These are phyloP conservation scores for Aegilops longissima DNA, from an alignment of 176 grass and related monocot genomes.

Conservation along the genomic window DNA sequence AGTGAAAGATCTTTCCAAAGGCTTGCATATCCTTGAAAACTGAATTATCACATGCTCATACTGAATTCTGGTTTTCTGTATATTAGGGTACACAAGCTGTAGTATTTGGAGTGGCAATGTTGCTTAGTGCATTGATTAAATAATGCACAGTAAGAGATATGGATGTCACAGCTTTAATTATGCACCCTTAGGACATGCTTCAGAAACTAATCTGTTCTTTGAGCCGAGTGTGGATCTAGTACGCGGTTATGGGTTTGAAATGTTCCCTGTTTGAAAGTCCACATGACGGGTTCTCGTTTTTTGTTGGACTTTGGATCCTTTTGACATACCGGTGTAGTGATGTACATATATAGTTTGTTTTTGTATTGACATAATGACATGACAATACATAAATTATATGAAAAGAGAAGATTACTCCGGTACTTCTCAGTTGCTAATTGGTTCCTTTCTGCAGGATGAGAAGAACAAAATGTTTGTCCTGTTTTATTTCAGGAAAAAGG, in stretches of 20 bases:
- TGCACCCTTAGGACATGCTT: neutral
- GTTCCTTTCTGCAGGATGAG: conserved; percentile 60
- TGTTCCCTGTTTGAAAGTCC: neutral
- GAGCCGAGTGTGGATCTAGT: neutral
- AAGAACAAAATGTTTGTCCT: conserved; percentile 96
- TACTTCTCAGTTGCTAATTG: conserved; percentile 16
- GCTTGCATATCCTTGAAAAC: neutral
- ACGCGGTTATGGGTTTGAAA: neutral
- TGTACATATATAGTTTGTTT: neutral
- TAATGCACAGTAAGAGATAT: neutral
- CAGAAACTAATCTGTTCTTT: neutral
- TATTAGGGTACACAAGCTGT: conserved; percentile 3
- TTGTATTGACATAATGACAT: neutral
- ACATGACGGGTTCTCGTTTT: neutral
- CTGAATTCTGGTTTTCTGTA: neutral
- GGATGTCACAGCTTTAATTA: neutral
- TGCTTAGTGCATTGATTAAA: conserved; percentile 5
- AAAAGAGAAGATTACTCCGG: neutral
- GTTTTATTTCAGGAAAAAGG: conserved; percentile 90
- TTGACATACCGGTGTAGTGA: neutral
- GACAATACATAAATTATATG: neutral
- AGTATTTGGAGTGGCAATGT: neutral
- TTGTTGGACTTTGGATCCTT: conserved; percentile 16
- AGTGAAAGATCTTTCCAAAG: neutral
- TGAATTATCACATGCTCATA: neutral